phyloP scores from a whole-genome alignment of 2,329 filamentous ascomycete genomes.

The Claviceps arundinis region DNA sequence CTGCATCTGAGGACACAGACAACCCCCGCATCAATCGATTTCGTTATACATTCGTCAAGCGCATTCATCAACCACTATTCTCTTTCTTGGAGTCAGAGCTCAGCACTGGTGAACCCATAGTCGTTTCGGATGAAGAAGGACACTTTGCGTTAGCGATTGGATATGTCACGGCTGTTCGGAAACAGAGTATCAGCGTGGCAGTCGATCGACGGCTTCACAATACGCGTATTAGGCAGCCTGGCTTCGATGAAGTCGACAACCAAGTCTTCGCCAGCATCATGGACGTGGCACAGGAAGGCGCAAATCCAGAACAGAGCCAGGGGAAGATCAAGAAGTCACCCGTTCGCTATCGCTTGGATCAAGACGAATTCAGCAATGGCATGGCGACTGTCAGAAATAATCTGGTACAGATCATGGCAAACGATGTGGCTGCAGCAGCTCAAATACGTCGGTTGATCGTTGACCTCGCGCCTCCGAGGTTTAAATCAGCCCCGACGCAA shows the following conservation, averaged over 20 bases:
- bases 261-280: slow-evolving; percentile 87
- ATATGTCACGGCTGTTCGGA: slow-evolving; percentile 67
- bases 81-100: slow-evolving; percentile 90
- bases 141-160: slow-evolving; percentile 93
- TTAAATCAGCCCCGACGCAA: slow-evolving; percentile 52
- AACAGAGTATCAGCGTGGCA: slow-evolving; percentile 67
- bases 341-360: slow-evolving; percentile 74
- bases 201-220: slow-evolving; percentile 87
- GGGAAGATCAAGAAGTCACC: slow-evolving; percentile 39
- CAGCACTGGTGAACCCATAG: slow-evolving; percentile 74
- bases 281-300: slow-evolving; percentile 54
- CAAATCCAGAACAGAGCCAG: slow-evolving; percentile 35
- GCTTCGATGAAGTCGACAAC: slow-evolving; percentile 64
- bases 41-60: slow-evolving; percentile 72
- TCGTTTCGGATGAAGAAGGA: slow-evolving; percentile 89
- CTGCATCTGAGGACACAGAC: slow-evolving; percentile 53
- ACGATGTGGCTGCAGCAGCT: slow-evolving; percentile 54
- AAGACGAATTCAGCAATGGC: slow-evolving; percentile 96
- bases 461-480: slow-evolving; percentile 58
- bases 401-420: slow-evolving; percentile 80
- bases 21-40: slow-evolving; percentile 83
- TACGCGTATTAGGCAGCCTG: slow-evolving; percentile 58
- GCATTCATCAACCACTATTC: slow-evolving; percentile 45
- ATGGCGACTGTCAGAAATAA: slow-evolving; percentile 95
- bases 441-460: slow-evolving; percentile 71